Percentiles rank a stretch among this genome's conserved stretches.
Evolutionary conservation across 1,284 basidiomycete genomes (phyloP).

Genomic region (Malassezia equina): DNA sequence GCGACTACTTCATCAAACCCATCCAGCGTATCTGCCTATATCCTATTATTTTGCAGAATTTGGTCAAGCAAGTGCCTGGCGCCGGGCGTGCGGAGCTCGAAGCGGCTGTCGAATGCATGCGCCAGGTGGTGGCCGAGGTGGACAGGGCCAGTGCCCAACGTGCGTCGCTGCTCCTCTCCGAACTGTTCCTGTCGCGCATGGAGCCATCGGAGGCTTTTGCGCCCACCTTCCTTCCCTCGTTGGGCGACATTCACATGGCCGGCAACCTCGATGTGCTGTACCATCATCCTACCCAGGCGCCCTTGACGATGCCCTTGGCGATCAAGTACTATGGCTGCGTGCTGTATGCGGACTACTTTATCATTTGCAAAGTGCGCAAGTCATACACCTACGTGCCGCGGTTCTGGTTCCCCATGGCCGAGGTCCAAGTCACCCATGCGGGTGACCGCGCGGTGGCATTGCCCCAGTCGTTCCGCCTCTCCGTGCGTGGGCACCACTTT

Average conservation of each 20-base stretch:
- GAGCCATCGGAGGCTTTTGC: constrained; percentile 30
- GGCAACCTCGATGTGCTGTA: constrained; percentile 43
- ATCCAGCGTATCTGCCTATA: constrained; percentile 45
- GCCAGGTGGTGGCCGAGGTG: constrained; percentile 33
- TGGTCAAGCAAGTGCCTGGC: constrained; percentile 30
- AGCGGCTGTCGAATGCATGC: constrained; percentile 33
- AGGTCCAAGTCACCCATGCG: constrained; percentile 25
- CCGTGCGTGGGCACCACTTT: constrained; percentile 40
- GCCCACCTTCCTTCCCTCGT: constrained; percentile 24
- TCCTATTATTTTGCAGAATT: constrained; percentile 39
- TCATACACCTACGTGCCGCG: constrained; percentile 33
- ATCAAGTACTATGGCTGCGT: constrained; percentile 44
- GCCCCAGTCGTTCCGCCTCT: constrained; percentile 36
- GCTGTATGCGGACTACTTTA: constrained; percentile 35
- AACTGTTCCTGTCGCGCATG: constrained; percentile 35
- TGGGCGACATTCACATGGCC: constrained; percentile 36
- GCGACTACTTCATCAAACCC: constrained; percentile 46
- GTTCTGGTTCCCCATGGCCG: constrained; percentile 43
- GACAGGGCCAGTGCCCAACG: constrained; percentile 38
- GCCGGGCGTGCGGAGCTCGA: constrained; percentile 19
- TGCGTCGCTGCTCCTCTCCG: constrained; percentile 34
- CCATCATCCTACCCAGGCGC: constrained; percentile 30
- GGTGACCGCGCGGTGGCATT: constrained; percentile 26
- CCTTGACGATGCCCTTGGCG: constrained; percentile 37
- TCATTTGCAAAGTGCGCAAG: constrained; percentile 44